Percentiles rank a stretch among this genome's conserved stretches.
These are phyloP conservation scores for Capronia coronata DNA, from an alignment of 2,329 filamentous ascomycete species.

Conservation along the genomic window DNA sequence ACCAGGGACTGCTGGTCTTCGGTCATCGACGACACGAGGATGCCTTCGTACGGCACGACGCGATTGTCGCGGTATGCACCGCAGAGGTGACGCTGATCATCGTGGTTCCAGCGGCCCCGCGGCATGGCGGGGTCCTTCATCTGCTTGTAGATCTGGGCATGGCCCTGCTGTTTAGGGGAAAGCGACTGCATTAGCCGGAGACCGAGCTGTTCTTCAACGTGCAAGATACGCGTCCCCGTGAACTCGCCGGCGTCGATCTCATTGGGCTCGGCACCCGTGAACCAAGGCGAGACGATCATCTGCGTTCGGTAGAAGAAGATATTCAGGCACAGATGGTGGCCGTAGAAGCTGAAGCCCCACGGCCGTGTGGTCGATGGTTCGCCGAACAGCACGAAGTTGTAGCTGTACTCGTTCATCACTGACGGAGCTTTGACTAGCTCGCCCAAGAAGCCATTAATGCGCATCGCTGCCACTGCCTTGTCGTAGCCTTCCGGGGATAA, in stretches of 20 bases:
- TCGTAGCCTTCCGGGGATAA: conserved; percentile 65
- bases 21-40: conserved; percentile 48
- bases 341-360: conserved; percentile 71
- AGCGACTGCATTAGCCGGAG: conserved; percentile 65
- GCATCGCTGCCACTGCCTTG: conserved; percentile 64
- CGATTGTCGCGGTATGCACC: conserved; percentile 75
- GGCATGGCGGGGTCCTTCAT: conserved; percentile 63
- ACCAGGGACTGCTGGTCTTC: conserved; percentile 49
- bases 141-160: conserved; percentile 52
- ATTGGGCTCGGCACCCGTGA: conserved; percentile 75
- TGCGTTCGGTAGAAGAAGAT: conserved; percentile 60
- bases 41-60: conserved; percentile 66
- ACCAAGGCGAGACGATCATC: conserved; percentile 65
- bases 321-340: conserved; percentile 70
- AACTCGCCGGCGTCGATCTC: conserved; percentile 60
- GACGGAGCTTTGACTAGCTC: conserved; percentile 55
- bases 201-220: conserved; percentile 58
- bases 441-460: conserved; percentile 68
- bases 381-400: conserved; percentile 70
- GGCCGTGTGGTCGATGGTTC: conserved; percentile 50
- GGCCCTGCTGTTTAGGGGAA: conserved; percentile 38
- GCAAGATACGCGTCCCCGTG: conserved; percentile 59
- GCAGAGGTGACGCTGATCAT: conserved; percentile 71
- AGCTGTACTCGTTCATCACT: conserved; percentile 68
- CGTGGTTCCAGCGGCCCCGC: conserved; percentile 64